Percentiles rank a stretch among this genome's conserved stretches.
Conservation (phyloP, 306 rosid species). For the Datisca glomerata region DNA sequence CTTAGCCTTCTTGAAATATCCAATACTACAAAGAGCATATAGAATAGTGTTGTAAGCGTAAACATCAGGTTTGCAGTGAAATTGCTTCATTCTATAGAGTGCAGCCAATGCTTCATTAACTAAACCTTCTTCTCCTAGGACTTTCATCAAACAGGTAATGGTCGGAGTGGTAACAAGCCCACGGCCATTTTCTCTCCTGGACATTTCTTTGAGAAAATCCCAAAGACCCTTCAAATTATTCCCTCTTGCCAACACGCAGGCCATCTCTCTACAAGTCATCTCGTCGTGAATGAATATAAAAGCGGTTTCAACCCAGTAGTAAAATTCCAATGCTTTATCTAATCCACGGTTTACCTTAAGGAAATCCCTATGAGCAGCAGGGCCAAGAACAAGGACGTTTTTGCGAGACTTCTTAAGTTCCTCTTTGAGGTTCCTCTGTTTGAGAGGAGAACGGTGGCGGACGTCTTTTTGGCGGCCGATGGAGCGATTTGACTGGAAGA, state of each 20-base stretch:
- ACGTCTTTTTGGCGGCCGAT: constrained; percentile 40
- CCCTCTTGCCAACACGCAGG: constrained; percentile 50
- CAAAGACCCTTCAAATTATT: constrained; percentile 34
- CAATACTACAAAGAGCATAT: constrained; percentile 56
- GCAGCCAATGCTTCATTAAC: constrained; percentile 47
- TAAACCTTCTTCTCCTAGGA: constrained; percentile 72
- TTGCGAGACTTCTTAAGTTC: constrained; percentile 24
- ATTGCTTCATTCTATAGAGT: constrained; percentile 67
- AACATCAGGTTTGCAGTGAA: constrained; percentile 57
- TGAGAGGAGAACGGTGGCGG: constrained; percentile 70
- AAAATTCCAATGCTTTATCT: constrained; percentile 61
- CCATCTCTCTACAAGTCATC: constrained; percentile 63
- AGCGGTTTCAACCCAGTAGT: constrained; percentile 48
- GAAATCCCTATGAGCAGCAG: constrained; percentile 56
- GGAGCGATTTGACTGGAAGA: constrained; percentile 69
- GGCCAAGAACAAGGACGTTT: constrained; percentile 55
- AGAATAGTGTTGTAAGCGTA: constrained; percentile 54
- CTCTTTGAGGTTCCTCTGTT: constrained; percentile 40
- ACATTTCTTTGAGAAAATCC: constrained; percentile 53
- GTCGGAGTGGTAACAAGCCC: constrained; percentile 44
- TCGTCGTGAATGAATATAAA: constrained; percentile 48
- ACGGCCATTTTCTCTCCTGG: constrained; percentile 16
- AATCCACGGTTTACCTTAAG: constrained; percentile 29
- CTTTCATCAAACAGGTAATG: constrained; percentile 77
- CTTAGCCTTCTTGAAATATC: constrained; percentile 56